Evolutionary conservation across 2,329 filamentous ascomycete genomes (phyloP).

Genomic region (Talaromyces amestolkiae): DNA sequence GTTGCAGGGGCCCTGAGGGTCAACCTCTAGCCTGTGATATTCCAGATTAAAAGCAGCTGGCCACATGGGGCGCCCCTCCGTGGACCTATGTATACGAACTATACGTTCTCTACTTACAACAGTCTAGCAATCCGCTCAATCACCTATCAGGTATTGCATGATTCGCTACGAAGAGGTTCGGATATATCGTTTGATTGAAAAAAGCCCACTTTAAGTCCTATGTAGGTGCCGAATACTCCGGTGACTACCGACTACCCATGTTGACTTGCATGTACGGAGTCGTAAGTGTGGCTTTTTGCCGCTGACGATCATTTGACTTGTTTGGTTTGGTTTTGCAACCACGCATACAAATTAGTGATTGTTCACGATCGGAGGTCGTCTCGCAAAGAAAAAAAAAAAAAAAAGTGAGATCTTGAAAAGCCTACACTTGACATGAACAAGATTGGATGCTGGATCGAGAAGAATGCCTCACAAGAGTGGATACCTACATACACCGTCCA

Average conservation of each 20-base stretch:
- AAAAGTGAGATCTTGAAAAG: not conserved
- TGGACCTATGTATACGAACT: slow-evolving; percentile 2
- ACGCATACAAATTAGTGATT: not conserved
- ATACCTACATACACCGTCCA: not conserved
- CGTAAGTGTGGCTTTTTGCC: not conserved
- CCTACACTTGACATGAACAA: not conserved
- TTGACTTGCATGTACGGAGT: not conserved
- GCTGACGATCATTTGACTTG: slow-evolving; percentile 4
- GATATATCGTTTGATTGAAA: not conserved
- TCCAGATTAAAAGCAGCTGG: not conserved
- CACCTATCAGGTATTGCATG: too few species aligned
- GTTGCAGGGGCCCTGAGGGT: not conserved
- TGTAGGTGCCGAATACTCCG: not conserved
- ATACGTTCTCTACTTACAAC: not conserved
- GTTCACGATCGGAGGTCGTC: not conserved
- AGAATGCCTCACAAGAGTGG: not conserved
- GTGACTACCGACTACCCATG: not conserved
- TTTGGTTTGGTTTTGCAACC: not conserved
- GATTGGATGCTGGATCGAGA: not conserved
- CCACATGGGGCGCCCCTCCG: slow-evolving; percentile 14
- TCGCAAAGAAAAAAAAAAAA: not conserved
- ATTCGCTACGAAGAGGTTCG: not conserved
- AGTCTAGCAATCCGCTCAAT: not conserved
- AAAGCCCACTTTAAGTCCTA: not conserved
- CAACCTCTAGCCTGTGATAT: not conserved